Percentiles rank a stretch among this genome's conserved stretches.
phyloP scores from a whole-genome alignment of 345 rosid genomes.

The Leavenworthia alabamica region DNA sequence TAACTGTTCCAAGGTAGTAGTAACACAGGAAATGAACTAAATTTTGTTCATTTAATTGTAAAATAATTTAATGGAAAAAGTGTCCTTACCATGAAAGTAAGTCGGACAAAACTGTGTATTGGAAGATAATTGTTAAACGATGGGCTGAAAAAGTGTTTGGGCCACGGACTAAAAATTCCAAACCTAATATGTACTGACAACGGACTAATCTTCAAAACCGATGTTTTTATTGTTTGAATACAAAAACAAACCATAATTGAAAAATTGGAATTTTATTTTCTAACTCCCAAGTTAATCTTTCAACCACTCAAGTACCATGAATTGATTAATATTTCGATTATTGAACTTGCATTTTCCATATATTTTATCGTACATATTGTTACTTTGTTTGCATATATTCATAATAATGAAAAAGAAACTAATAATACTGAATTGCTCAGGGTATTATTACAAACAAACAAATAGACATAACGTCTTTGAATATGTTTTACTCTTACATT shows the following conservation, averaged over 20 bases:
- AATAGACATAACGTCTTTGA: too few species aligned
- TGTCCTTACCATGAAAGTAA: background rate
- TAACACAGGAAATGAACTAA: background rate
- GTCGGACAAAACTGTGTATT: background rate
- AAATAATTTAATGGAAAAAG: background rate
- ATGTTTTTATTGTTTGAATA: too few species aligned
- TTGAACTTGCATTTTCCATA: background rate
- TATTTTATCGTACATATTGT: too few species aligned
- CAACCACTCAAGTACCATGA: background rate
- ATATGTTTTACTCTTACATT: too few species aligned
- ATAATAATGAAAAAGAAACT: too few species aligned
- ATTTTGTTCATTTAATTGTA: background rate
- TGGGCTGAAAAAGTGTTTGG: constrained; percentile 6
- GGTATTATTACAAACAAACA: too few species aligned
- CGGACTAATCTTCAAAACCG: too few species aligned
- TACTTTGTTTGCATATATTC: too few species aligned
- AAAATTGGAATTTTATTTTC: background rate
- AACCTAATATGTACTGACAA: too few species aligned
- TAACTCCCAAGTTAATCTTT: background rate
- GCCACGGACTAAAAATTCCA: background rate
- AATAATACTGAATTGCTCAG: too few species aligned
- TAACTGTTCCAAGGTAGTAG: background rate
- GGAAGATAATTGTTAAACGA: background rate
- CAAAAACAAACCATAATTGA: too few species aligned
- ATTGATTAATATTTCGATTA: background rate